Base-by-base conservation (phyloP, 192 early-diverging fungal species). In the Coemansia umbellata region DNA sequence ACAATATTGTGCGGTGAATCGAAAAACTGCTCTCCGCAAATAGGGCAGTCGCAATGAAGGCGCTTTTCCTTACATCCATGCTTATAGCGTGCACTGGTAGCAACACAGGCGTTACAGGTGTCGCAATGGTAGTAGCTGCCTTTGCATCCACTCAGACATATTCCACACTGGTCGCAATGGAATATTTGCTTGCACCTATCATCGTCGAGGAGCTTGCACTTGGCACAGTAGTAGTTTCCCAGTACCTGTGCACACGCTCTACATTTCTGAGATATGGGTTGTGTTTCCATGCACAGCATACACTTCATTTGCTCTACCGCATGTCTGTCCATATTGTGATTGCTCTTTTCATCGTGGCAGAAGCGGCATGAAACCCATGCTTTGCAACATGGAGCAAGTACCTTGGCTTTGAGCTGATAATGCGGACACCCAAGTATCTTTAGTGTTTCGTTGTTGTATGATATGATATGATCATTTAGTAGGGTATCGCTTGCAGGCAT, bases 21-120 rank as follows among this genome's bases (percentile, higher is more conserved):
- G 47, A 93, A 92, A 80, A 98, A 86, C 63, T 86, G 88, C 58
- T 98, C 94, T 21, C 92, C 91, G 77, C 95, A 98, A 49, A 98
- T 95, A 5, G 94, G 93, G 52, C 95, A 98, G 64, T 97, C 89
- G 48, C 85, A 82, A 54, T 95, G 91, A 31, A 98, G 55, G 35
- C 89, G 92, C 43, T 86, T 80, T 65, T 98, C 95, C 41, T 90
- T 92, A 60, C 95, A 98, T 41, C 85, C 82, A 66, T 98, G 95
- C 9, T 79, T 78, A 24, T 84, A 79, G 53, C 88, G 84, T 13
- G 88, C 78, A 21, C 60, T 37, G 13, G 91, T 85, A 9, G 80
- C 81, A 81, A 98, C 90, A 58, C 95, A 98, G 0, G 91, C 86
- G 42, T 95, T 89, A 53, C 95, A 98, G 27, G 83, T 87, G 35